Evolutionary conservation across 257 asterid species (phyloP).

Genomic region (Leptodermis oblonga): DNA sequence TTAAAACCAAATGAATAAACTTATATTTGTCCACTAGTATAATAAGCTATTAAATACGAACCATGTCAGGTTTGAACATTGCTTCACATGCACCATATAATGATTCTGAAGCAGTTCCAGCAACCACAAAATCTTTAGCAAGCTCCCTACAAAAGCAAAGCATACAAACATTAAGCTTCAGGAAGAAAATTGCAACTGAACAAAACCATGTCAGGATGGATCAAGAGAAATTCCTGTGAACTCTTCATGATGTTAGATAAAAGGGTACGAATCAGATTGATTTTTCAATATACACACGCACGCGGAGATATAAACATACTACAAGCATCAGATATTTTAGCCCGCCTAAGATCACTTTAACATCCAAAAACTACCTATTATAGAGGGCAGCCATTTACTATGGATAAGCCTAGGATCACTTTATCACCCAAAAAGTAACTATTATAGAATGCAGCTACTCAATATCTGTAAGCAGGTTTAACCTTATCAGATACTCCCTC

Average conservation of each 20-base stretch:
- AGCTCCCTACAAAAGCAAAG: slow-evolving; percentile 60
- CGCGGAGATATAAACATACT: background rate
- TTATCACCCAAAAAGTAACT: background rate
- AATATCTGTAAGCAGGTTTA: background rate
- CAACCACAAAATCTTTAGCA: slow-evolving; percentile 95
- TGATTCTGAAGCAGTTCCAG: slow-evolving; percentile 96
- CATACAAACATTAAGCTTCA: background rate
- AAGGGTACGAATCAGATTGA: too few species aligned
- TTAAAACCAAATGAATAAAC: background rate
- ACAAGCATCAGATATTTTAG: background rate
- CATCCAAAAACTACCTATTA: too few species aligned
- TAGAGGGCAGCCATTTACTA: too few species aligned
- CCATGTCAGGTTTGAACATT: slow-evolving; percentile 96
- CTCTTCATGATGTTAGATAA: too few species aligned
- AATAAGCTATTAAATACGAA: slow-evolving; percentile 26
- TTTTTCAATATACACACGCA: background rate
- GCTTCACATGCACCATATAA: slow-evolving; percentile 99
- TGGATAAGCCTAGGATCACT: background rate
- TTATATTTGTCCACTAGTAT: background rate
- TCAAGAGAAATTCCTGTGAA: background rate
- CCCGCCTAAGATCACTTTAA: too few species aligned
- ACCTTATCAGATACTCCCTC: too few species aligned
- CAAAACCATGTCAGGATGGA: background rate
- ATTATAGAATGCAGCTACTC: background rate
- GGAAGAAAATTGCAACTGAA: background rate